Percentiles rank a stretch among this genome's conserved stretches.
Conservation (phyloP, 257 asterid species). For the Vinca minor region DNA sequence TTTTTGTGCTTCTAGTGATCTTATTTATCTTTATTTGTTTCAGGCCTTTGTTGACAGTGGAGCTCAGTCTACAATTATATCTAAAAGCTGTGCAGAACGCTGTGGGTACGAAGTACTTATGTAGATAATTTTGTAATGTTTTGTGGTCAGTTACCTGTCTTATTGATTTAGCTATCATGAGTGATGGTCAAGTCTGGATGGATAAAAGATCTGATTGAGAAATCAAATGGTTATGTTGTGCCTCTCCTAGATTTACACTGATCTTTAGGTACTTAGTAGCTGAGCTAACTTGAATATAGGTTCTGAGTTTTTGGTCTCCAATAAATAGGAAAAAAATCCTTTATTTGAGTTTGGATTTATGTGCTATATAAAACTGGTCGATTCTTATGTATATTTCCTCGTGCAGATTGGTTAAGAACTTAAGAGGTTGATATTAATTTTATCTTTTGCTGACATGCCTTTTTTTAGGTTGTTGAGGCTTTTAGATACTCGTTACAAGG, state of each 20-base stretch:
- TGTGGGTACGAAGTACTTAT: conserved; percentile 50
- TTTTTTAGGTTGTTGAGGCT: conserved; percentile 72
- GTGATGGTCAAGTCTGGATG: neutral
- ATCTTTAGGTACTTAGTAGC: neutral
- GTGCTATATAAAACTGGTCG: neutral
- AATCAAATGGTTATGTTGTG: neutral
- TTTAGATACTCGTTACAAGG: conserved; percentile 73
- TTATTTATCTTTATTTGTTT: conserved; percentile 15
- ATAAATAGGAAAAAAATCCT: neutral
- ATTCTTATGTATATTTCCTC: neutral
- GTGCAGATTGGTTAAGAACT: neutral
- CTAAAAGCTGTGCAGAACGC: conserved; percentile 95
- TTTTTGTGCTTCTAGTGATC: neutral
- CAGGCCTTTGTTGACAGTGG: conserved; percentile 99
- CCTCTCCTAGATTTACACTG: neutral
- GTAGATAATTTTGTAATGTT: neutral
- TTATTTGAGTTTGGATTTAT: neutral
- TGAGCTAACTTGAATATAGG: neutral
- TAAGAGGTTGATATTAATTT: neutral
- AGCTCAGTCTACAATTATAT: conserved; percentile 96
- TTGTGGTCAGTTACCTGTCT: neutral
- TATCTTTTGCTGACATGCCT: conserved; percentile 9
- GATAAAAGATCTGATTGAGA: neutral
- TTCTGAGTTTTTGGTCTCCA: neutral
- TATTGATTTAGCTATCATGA: conserved; percentile 6